Evolutionary conservation across 2,329 filamentous ascomycete species (phyloP).

Genomic region (Verticillium dahliae): DNA sequence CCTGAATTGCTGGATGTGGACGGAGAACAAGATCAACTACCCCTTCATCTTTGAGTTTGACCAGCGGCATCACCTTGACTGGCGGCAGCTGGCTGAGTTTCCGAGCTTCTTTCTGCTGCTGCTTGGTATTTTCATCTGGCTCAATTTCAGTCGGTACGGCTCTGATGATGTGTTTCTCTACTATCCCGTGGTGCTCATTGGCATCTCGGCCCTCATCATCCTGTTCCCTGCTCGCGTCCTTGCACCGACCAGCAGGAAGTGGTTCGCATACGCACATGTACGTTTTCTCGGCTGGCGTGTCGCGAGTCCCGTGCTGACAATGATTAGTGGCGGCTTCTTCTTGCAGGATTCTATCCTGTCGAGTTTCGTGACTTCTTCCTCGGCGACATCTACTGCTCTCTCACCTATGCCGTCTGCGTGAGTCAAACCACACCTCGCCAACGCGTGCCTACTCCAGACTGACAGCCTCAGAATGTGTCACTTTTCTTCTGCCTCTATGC

Average conservation of each 20-base stretch:
- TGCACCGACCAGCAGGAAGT: slow-evolving; percentile 70
- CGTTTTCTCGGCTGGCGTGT: slow-evolving; percentile 25
- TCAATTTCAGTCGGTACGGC: slow-evolving; percentile 75
- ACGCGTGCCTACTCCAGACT: background rate
- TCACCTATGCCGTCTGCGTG: slow-evolving; percentile 84
- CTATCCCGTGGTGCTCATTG: slow-evolving; percentile 77
- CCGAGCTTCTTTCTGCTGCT: slow-evolving; percentile 77
- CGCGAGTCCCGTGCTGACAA: slow-evolving; percentile 14
- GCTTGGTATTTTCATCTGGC: slow-evolving; percentile 75
- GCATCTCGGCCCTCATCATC: slow-evolving; percentile 58
- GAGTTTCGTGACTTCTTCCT: slow-evolving; percentile 97
- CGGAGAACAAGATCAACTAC: slow-evolving; percentile 83
- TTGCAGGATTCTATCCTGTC: slow-evolving; percentile 84
- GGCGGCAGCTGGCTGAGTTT: slow-evolving; percentile 81
- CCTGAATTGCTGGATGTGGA: slow-evolving; percentile 78
- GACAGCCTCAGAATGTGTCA: slow-evolving; percentile 63
- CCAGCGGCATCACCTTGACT: slow-evolving; percentile 77
- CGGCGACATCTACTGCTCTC: slow-evolving; percentile 94
- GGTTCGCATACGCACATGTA: slow-evolving; percentile 87
- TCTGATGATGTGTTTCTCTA: slow-evolving; percentile 68
- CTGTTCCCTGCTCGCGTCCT: slow-evolving; percentile 70
- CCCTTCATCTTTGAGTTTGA: slow-evolving; percentile 97
- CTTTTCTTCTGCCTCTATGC: slow-evolving; percentile 93
- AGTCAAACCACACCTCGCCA: slow-evolving; percentile 25
- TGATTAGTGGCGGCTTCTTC: slow-evolving; percentile 70